phyloP scores from a whole-genome alignment of 805 yeast genomes.

The Lipomyces lipofer region DNA sequence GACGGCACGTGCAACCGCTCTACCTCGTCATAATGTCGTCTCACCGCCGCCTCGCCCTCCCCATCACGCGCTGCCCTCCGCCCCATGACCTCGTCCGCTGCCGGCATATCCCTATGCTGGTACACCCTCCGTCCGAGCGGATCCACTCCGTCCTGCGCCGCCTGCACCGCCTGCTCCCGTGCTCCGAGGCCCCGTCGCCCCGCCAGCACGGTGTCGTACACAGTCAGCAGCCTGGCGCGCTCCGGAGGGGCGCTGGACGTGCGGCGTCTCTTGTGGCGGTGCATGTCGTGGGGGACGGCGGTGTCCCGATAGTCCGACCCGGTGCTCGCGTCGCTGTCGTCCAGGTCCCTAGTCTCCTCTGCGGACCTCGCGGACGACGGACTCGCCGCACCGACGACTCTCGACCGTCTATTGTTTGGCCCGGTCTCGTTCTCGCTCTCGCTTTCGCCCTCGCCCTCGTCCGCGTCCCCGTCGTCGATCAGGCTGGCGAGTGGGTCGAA shows the following conservation, averaged over 20 bases:
- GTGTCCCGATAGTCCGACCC: too few relatives aligned
- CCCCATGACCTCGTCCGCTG: constrained; percentile 3
- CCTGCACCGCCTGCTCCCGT: background rate
- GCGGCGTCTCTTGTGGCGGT: background rate
- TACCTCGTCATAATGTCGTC: background rate
- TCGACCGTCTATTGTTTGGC: too few relatives aligned
- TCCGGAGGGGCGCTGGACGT: background rate
- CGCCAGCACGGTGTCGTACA: background rate
- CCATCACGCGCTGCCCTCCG: background rate
- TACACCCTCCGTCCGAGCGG: constrained; percentile 2
- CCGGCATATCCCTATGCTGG: background rate
- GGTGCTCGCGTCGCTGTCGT: too few relatives aligned
- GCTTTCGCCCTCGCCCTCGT: too few relatives aligned
- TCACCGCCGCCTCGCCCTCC: constrained; percentile 1
- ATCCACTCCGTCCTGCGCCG: background rate
- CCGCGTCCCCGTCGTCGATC: too few relatives aligned
- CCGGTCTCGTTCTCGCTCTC: too few relatives aligned
- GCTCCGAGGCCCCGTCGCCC: background rate
- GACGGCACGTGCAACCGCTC: background rate
- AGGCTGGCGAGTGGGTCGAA: too few relatives aligned
- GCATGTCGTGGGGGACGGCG: background rate
- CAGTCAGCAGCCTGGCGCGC: background rate
- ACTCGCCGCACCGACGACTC: too few relatives aligned
- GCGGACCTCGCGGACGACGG: too few relatives aligned
- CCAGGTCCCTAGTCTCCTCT: too few relatives aligned